These are phyloP conservation scores for Colletotrichum caudatum DNA, from an alignment of 2,329 filamentous ascomycete species.

Conservation along the genomic window DNA sequence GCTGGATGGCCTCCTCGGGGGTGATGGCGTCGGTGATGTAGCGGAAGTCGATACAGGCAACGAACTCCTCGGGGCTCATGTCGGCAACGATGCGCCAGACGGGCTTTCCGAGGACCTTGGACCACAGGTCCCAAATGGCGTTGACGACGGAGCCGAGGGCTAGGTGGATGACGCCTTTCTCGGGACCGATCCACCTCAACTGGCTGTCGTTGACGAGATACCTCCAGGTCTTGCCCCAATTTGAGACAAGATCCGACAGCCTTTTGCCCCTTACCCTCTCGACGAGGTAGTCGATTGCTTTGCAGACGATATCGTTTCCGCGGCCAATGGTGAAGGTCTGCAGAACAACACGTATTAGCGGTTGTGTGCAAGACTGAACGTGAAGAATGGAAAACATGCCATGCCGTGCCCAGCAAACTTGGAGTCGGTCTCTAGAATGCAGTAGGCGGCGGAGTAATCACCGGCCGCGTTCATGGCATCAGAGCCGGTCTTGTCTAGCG, in stretches of 20 bases:
- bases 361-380: neutral
- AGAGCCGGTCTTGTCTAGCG: conserved; percentile 93
- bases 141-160: conserved; percentile 91
- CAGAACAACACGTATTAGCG: conserved; percentile 3
- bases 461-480: conserved; percentile 97
- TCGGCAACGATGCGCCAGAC: conserved; percentile 92
- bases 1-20: conserved; percentile 80
- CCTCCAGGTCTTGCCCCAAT: conserved; percentile 92
- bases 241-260: conserved; percentile 78
- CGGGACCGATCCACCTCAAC: conserved; percentile 92
- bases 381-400: conserved; percentile 58
- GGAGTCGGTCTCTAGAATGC: conserved; percentile 86
- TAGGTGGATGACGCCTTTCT: conserved; percentile 94
- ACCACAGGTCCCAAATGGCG: conserved; percentile 96
- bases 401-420: conserved; percentile 80
- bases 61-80: conserved; percentile 89
- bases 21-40: conserved; percentile 96
- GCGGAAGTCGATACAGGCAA: conserved; percentile 90
- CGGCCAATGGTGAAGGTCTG: conserved; percentile 86
- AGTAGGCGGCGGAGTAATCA: conserved; percentile 95
- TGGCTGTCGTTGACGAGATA: conserved; percentile 93
- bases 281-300: conserved; percentile 82
- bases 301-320: conserved; percentile 92
- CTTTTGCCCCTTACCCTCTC: conserved; percentile 81
- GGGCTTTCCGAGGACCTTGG: conserved; percentile 85